Evolutionary conservation across 345 rosid species (phyloP).

Genomic region (Murraya paniculata): DNA sequence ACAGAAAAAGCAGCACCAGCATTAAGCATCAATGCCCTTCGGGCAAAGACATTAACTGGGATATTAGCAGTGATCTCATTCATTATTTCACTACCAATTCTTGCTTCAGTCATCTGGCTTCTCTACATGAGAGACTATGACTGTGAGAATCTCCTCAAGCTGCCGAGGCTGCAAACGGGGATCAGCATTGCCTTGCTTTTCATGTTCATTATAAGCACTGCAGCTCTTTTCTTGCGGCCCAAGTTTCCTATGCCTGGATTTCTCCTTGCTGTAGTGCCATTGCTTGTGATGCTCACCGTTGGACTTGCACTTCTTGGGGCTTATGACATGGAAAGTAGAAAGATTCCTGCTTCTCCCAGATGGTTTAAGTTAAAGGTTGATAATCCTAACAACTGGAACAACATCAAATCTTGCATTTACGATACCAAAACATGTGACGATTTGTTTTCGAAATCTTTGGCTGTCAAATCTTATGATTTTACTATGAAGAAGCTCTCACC

Average conservation of each 20-base stretch:
- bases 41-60: conserved; percentile 31
- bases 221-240: conserved; percentile 32
- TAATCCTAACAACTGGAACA: conserved; percentile 44
- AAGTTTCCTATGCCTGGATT: conserved; percentile 50
- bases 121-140: conserved; percentile 70
- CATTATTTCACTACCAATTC: conserved; percentile 60
- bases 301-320: conserved; percentile 65
- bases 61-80: conserved; percentile 39
- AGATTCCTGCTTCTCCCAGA: conserved; percentile 47
- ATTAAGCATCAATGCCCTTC: background rate
- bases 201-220: conserved; percentile 47
- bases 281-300: conserved; percentile 49
- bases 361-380: conserved; percentile 56
- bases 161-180: conserved; percentile 52
- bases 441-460: conserved; percentile 21
- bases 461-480: conserved; percentile 35
- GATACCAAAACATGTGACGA: conserved; percentile 46
- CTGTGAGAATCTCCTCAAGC: conserved; percentile 57
- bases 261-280: conserved; percentile 45
- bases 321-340: conserved; percentile 43
- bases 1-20: background rate
- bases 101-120: conserved; percentile 58
- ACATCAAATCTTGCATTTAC: conserved; percentile 62
- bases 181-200: conserved; percentile 46
- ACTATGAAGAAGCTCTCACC: conserved; percentile 38